Evolutionary conservation across 1,284 basidiomycete species (phyloP), one percentile per base, ranked within the genome.

Genomic region (Anthracocystis walkeri): DNA sequence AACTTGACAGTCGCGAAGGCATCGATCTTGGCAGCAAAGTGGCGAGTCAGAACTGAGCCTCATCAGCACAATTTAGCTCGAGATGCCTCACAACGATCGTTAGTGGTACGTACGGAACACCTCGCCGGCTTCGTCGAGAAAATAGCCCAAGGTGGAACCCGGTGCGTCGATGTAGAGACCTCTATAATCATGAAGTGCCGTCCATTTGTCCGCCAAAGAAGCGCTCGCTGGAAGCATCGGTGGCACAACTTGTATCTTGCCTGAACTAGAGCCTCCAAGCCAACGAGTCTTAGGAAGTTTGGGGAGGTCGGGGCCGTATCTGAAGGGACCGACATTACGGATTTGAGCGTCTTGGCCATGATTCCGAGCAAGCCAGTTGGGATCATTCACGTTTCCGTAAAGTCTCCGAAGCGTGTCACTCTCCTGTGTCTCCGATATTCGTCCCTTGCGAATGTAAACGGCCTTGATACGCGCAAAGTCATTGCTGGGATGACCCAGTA

Each of bases 281-380:
- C 2, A 7, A 16, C 16, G 16, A 23, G 21, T 3, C 0, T 14
- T 25, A 2, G 38, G 27, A 23, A n/a, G 49, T n/a, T 41, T 40
- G 14, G 52, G 40, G 40, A 62, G 55, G 2, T 20, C 41, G 7
- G 59, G 52, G 1, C 59, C 52, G 35, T 59, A 21, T n/a, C 11
- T 27, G 27, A 49, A 38, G 3, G 14, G 45, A 1, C 52, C 52
- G 25, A 45, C 14, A 10, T 20, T 27, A 16, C 31, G 45, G 8
- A 50, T 23, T 14, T 29, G 38, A 6, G 38, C n/a, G 7, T 27
- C 27, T 1, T n/a, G 16, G 6, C 11, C 21, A 5, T 31, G 20
- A 33, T 27, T 16, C 8, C 4, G 6, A 6, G 29, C 29, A 4
- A 5, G 29, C 5, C 8, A 29, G 29, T 29, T 29, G 29, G 29